Evolutionary conservation across 2,329 filamentous ascomycete genomes (phyloP).

Genomic region (Botrytis tulipae): DNA sequence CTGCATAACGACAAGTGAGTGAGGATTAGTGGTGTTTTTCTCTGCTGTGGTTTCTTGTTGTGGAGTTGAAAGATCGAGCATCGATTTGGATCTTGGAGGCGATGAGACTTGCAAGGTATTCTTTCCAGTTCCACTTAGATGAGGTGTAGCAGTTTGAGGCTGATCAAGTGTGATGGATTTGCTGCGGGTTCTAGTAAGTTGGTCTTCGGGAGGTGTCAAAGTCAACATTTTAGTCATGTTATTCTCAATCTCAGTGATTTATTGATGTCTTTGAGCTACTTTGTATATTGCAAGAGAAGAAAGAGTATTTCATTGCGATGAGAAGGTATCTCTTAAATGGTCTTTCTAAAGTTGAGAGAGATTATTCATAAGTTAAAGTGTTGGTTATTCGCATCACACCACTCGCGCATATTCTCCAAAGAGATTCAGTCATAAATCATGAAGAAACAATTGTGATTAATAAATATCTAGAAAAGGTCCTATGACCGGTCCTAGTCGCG

Average conservation of each 20-base stretch:
- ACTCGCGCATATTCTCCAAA: background rate
- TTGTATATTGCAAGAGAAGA: background rate
- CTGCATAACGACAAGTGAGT: background rate
- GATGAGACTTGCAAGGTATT: background rate
- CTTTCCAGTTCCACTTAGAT: background rate
- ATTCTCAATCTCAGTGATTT: background rate
- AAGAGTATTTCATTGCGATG: no score
- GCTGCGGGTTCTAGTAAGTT: background rate
- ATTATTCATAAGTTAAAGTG: background rate
- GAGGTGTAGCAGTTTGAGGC: rapidly evolving
- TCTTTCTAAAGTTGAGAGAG: background rate
- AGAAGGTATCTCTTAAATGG: background rate
- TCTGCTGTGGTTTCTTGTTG: background rate
- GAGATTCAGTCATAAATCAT: background rate
- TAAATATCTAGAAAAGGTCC: background rate
- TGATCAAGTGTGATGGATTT: background rate
- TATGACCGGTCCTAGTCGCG: rapidly evolving
- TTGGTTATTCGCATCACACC: background rate
- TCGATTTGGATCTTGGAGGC: background rate
- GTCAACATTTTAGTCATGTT: background rate
- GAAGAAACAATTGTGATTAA: background rate
- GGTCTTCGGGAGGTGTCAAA: background rate
- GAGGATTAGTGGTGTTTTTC: no score
- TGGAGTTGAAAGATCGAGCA: background rate
- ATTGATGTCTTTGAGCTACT: background rate